These are phyloP conservation scores for Plenodomus tracheiphilus DNA, from an alignment of 2,329 filamentous ascomycete species.

Conservation along the genomic window DNA sequence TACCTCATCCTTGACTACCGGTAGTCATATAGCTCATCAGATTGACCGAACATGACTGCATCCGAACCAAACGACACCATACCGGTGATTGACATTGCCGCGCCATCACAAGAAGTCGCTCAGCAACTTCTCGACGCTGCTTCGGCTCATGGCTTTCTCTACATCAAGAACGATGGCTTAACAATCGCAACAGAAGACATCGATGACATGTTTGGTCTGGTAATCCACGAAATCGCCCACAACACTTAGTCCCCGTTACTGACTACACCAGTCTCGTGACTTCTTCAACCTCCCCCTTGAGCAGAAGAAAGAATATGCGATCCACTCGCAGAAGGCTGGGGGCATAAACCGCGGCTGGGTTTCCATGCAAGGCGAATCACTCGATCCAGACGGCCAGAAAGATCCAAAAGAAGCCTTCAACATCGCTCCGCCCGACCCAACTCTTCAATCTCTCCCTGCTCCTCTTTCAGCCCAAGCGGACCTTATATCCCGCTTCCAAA, in stretches of 20 bases:
- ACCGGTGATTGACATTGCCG: constrained; percentile 81
- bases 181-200: constrained; percentile 70
- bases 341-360: constrained; percentile 84
- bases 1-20: no score
- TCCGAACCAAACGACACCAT: constrained; percentile 52
- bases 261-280: constrained; percentile 60
- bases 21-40: no score
- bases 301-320: constrained; percentile 75
- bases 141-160: constrained; percentile 83
- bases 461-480: constrained; percentile 63
- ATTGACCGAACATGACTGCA: constrained; percentile 16
- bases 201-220: constrained; percentile 72
- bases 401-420: constrained; percentile 88
- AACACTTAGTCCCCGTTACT: background rate
- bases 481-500: constrained; percentile 68
- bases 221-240: constrained; percentile 44
- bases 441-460: constrained; percentile 74
- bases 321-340: constrained; percentile 61
- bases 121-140: constrained; percentile 77
- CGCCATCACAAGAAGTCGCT: constrained; percentile 62
- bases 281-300: constrained; percentile 73
- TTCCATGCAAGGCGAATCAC: constrained; percentile 81
- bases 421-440: constrained; percentile 71
- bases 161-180: constrained; percentile 73
- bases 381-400: constrained; percentile 82